These are phyloP conservation scores for Lentinula aciculospora DNA, from an alignment of 768 basidiomycete genomes.

Conservation along the genomic window DNA sequence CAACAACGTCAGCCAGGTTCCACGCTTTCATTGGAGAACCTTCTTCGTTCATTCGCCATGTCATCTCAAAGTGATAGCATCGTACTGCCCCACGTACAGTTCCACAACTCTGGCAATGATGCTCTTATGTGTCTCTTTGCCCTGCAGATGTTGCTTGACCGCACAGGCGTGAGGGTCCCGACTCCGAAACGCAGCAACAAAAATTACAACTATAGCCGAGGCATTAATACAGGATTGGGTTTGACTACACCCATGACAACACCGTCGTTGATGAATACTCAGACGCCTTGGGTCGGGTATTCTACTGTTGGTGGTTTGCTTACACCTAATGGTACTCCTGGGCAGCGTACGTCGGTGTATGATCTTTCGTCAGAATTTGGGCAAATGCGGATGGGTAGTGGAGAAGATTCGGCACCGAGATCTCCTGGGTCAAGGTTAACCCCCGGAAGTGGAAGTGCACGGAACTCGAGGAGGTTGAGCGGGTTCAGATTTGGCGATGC, in stretches of 20 bases:
- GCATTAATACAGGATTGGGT: not conserved
- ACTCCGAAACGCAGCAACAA: conserved; percentile 21
- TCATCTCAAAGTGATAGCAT: conserved; percentile 17
- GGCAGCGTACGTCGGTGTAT: conserved; percentile 6
- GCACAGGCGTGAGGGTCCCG: conserved; percentile 33
- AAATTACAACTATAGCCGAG: not conserved
- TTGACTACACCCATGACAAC: not conserved
- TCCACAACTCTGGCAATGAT: conserved; percentile 80
- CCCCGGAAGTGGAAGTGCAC: conserved; percentile 1
- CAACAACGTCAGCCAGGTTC: conserved; percentile 45
- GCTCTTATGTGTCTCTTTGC: conserved; percentile 65
- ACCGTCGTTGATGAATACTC: not conserved
- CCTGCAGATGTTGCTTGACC: conserved; percentile 66
- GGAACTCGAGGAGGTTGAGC: conserved; percentile 11
- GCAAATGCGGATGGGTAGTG: conserved; percentile 8
- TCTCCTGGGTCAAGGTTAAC: conserved; percentile 3
- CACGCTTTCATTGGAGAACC: conserved; percentile 54
- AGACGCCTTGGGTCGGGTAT: not conserved
- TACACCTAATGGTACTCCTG: not conserved
- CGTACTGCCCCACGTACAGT: conserved; percentile 33
- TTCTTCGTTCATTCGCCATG: conserved; percentile 56
- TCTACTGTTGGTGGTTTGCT: conserved; percentile 2
- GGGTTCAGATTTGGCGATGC: conserved; percentile 3
- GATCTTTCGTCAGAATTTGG: conserved; percentile 9
- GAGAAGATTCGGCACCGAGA: not conserved